Evolutionary conservation across 164 flowering plant genomes (phyloP).

Genomic region (Chloranthus sessilifolius): DNA sequence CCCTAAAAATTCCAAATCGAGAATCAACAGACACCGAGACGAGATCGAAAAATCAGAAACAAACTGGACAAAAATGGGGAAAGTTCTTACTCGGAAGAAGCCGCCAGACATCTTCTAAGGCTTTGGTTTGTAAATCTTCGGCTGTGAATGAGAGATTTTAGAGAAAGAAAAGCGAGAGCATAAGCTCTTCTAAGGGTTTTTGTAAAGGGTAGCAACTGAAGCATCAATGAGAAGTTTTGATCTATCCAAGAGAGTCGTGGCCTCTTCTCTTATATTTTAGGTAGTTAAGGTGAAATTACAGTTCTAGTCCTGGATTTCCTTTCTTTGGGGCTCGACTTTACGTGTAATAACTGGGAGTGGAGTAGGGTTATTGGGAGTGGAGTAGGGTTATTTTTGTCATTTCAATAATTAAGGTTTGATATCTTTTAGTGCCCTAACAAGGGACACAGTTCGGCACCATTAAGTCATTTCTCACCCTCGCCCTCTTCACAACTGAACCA

Average conservation of each 20-base stretch:
- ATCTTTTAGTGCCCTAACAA: too few species aligned
- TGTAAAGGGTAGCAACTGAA: not conserved
- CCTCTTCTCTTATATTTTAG: too few species aligned
- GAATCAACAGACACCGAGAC: not conserved
- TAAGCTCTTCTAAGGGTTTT: too few species aligned
- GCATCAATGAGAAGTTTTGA: not conserved
- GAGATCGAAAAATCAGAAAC: too few species aligned
- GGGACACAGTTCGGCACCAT: too few species aligned
- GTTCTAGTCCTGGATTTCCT: not conserved
- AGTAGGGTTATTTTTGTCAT: not conserved
- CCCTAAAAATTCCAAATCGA: constrained; percentile 41
- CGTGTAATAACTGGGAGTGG: too few species aligned
- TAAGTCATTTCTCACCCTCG: too few species aligned
- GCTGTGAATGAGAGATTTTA: too few species aligned
- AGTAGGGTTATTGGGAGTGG: not conserved
- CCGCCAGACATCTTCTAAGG: constrained; percentile 96
- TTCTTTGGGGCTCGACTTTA: not conserved
- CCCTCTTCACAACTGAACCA: too few species aligned
- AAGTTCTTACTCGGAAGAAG: constrained; percentile 69
- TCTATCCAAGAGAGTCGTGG: too few species aligned
- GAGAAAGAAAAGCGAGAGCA: not conserved
- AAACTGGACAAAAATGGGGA: not conserved
- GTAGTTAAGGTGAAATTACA: not conserved
- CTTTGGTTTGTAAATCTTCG: constrained; percentile 12
- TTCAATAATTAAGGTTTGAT: too few species aligned